Evolutionary conservation across 2,329 filamentous ascomycete genomes (phyloP).

Genomic region (Xylaria sp.): DNA sequence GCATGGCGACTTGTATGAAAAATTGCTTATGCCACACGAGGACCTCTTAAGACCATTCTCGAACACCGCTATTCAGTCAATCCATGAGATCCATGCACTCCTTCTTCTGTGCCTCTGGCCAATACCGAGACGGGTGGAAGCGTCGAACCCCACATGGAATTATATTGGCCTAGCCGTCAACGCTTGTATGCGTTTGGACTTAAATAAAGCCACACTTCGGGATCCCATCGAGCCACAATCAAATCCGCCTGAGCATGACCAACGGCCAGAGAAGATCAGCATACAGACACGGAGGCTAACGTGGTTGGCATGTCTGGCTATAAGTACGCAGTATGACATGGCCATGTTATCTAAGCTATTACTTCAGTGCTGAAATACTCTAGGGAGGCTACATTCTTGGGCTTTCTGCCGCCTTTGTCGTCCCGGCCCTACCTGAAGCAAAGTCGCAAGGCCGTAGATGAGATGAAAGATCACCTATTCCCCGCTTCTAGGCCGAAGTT

Average conservation of each 20-base stretch:
- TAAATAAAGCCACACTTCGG: constrained; percentile 14
- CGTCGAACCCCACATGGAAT: constrained; percentile 29
- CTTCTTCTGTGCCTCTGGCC: constrained; percentile 35
- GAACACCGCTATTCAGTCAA: constrained; percentile 30
- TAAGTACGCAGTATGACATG: constrained; percentile 32
- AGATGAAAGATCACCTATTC: constrained; percentile 16
- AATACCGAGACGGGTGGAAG: constrained; percentile 17
- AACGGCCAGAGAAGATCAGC: constrained; percentile 1
- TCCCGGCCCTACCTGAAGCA: constrained; percentile 24
- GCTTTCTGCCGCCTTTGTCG: constrained; percentile 31
- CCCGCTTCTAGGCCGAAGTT: constrained; percentile 21
- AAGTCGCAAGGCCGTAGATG: constrained; percentile 26
- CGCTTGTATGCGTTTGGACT: constrained; percentile 30
- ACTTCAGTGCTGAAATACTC: constrained; percentile 6
- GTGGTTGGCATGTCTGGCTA: constrained; percentile 32
- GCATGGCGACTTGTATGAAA: constrained; percentile 24
- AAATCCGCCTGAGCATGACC: not conserved
- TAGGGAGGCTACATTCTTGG: constrained; percentile 33
- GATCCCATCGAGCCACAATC: constrained; percentile 1
- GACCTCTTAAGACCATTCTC: constrained; percentile 24
- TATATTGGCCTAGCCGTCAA: constrained; percentile 34
- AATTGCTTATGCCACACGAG: constrained; percentile 19
- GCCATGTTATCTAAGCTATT: not conserved
- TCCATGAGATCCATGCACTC: constrained; percentile 35
- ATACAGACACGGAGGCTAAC: constrained; percentile 29